These are phyloP conservation scores for Pythium phragmiticola DNA, from an alignment of 352 stramenopile species.

Conservation along the genomic window DNA sequence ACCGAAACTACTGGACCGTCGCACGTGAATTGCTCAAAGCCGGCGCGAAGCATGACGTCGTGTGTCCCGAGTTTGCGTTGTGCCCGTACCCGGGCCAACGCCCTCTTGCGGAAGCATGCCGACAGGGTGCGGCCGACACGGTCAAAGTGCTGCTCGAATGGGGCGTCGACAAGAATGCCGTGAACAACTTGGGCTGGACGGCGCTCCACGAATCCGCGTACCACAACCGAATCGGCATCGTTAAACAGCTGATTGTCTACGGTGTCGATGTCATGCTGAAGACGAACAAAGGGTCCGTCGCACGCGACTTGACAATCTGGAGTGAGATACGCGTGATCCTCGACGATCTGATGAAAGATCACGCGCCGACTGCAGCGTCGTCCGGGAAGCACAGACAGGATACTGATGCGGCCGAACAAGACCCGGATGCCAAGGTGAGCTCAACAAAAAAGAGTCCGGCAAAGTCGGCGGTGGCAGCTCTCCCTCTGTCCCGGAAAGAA, in stretches of 20 bases:
- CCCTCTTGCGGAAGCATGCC: slow-evolving; percentile 63
- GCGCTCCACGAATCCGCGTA: slow-evolving; percentile 79
- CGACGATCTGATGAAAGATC: slow-evolving; percentile 58
- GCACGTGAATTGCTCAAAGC: slow-evolving; percentile 64
- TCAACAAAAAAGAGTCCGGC: slow-evolving; percentile 35
- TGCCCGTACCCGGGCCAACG: slow-evolving; percentile 72
- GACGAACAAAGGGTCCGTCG: slow-evolving; percentile 66
- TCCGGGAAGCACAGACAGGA: slow-evolving; percentile 30
- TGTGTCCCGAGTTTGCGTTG: slow-evolving; percentile 78
- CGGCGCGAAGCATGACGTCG: slow-evolving; percentile 55
- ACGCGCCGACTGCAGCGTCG: slow-evolving; percentile 22
- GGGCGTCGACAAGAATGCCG: slow-evolving; percentile 75
- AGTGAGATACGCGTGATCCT: slow-evolving; percentile 79
- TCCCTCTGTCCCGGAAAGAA: slow-evolving; percentile 68
- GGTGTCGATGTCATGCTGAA: slow-evolving; percentile 63
- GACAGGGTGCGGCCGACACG: slow-evolving; percentile 57
- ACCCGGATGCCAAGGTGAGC: slow-evolving; percentile 9
- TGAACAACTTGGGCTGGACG: slow-evolving; percentile 75
- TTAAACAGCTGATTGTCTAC: slow-evolving; percentile 78
- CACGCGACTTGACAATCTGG: slow-evolving; percentile 75
- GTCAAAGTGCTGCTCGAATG: slow-evolving; percentile 79
- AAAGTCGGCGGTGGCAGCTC: slow-evolving; percentile 25
- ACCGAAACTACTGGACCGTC: slow-evolving; percentile 64
- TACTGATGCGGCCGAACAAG: neutral
- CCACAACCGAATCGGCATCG: slow-evolving; percentile 69